phyloP scores from a whole-genome alignment of 345 rosid genomes.

The Nephelium lappaceum region DNA sequence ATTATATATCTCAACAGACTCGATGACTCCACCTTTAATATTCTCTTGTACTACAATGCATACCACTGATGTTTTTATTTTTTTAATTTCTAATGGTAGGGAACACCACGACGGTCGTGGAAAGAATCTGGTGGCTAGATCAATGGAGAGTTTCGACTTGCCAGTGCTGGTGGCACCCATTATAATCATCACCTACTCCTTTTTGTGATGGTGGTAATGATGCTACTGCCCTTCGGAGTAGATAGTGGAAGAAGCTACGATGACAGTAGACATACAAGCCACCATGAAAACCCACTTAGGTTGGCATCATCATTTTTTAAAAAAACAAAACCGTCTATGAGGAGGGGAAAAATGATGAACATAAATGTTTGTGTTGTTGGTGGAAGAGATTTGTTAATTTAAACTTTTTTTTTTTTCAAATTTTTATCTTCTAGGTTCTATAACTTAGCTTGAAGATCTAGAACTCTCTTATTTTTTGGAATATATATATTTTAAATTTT shows the following conservation, averaged over 20 bases:
- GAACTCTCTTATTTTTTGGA: too few relatives aligned
- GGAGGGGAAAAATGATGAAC: not conserved
- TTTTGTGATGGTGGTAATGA: constrained; percentile 16
- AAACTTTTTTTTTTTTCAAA: too few relatives aligned
- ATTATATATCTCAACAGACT: too few relatives aligned
- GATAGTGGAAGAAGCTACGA: not conserved
- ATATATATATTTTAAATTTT: too few relatives aligned
- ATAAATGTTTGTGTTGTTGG: not conserved
- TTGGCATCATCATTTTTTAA: not conserved
- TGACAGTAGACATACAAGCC: not conserved
- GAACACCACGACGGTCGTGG: constrained; percentile 58
- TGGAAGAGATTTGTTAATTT: too few relatives aligned
- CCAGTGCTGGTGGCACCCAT: constrained; percentile 95
- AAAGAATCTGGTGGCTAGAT: constrained; percentile 56
- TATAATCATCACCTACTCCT: constrained; percentile 65
- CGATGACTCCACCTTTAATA: too few relatives aligned
- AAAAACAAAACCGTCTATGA: not conserved
- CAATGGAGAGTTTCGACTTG: constrained; percentile 77
- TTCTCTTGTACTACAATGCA: too few relatives aligned
- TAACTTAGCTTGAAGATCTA: too few relatives aligned
- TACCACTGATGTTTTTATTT: too few relatives aligned
- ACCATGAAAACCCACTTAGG: not conserved
- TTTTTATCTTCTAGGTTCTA: too few relatives aligned
- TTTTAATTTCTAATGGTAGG: too few relatives aligned
- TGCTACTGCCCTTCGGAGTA: constrained; percentile 25